These are phyloP conservation scores for Suillus variegatus DNA, from an alignment of 768 basidiomycete genomes.

Conservation along the genomic window DNA sequence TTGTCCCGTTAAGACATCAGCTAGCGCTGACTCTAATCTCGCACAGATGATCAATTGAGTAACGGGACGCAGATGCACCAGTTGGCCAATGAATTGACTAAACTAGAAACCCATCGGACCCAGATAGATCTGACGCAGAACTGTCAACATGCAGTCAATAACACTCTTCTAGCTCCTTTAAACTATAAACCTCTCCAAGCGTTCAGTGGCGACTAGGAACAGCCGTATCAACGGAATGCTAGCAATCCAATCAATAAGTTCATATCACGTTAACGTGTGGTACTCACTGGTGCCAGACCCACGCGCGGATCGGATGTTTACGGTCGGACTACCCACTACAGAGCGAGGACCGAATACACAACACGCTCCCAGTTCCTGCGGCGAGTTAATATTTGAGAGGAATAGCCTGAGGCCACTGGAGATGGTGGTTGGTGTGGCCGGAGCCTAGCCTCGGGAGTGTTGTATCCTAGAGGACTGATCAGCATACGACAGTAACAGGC, in stretches of 20 bases:
- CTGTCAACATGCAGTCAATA: not conserved
- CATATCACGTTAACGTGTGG: not conserved
- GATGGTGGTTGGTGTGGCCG: not conserved
- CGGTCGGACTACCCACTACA: not conserved
- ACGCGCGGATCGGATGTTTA: not conserved
- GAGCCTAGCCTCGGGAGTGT: not conserved
- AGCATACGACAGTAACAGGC: not conserved
- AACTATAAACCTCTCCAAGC: not conserved
- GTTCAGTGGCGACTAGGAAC: not conserved
- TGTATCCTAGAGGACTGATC: not conserved
- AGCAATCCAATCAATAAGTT: not conserved
- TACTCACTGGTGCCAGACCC: not conserved
- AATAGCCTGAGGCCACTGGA: not conserved
- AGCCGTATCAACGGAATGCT: not conserved
- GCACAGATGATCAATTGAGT: no score
- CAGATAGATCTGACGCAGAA: no score
- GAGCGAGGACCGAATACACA: not conserved
- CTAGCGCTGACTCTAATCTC: no score
- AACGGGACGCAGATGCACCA: no score
- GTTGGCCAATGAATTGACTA: no score
- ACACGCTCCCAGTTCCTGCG: not conserved
- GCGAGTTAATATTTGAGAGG: not conserved
- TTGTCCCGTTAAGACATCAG: no score
- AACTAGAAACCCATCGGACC: no score
- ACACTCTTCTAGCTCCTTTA: not conserved